Percentiles rank a stretch among this genome's conserved stretches.
Evolutionary conservation across 192 early-diverging fungal species (phyloP).

Genomic region (Pecoramyces ruminantium): DNA sequence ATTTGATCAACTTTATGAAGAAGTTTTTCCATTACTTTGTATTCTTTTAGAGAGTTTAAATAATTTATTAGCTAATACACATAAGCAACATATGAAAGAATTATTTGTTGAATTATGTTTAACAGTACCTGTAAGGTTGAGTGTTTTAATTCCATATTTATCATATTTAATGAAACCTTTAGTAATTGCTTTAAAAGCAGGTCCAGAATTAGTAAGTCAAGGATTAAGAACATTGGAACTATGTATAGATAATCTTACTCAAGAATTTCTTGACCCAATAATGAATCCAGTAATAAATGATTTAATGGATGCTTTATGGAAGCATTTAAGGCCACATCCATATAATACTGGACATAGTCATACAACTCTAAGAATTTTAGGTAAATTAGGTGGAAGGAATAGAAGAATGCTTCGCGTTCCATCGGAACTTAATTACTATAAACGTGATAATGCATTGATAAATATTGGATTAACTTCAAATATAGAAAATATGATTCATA

Average conservation of each 20-base stretch:
- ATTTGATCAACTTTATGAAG: conserved; percentile 88
- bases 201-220: conserved; percentile 87
- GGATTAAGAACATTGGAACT: conserved; percentile 89
- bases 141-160: conserved; percentile 80
- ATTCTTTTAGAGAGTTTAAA: conserved; percentile 86
- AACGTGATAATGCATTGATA: neutral
- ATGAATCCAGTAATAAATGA: conserved; percentile 84
- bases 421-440: conserved; percentile 11
- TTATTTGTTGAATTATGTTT: conserved; percentile 95
- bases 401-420: conserved; percentile 65
- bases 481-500: neutral
- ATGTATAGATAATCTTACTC: conserved; percentile 94
- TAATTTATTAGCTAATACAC: conserved; percentile 54
- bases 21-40: conserved; percentile 83
- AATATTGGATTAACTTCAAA: neutral
- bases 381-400: conserved; percentile 96
- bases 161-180: conserved; percentile 91
- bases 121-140: conserved; percentile 89
- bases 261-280: conserved; percentile 92
- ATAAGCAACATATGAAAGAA: conserved; percentile 72
- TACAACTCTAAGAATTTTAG: conserved; percentile 78
- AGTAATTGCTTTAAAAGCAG: conserved; percentile 76
- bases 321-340: conserved; percentile 71
- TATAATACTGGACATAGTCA: conserved; percentile 69
- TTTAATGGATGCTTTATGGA: conserved; percentile 85